Conservation (phyloP, 257 asterid genomes). For the Agastache rugosa region DNA sequence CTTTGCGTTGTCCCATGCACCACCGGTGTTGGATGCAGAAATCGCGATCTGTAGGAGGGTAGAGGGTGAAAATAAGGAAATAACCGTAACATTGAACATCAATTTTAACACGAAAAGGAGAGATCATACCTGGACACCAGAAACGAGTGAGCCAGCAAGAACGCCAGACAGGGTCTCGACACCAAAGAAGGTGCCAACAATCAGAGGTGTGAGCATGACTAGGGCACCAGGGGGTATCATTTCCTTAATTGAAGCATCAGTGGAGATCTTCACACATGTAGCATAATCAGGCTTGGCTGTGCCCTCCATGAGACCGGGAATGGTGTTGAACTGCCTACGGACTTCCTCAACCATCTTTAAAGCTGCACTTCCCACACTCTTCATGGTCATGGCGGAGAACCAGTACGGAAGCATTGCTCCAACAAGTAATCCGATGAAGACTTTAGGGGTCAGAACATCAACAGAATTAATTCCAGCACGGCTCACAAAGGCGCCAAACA, state of each 20-base stretch:
- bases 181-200: conserved; percentile 80
- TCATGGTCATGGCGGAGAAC: conserved; percentile 99
- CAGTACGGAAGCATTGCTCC: conserved; percentile 97
- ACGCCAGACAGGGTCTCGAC: conserved; percentile 96
- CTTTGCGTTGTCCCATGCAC: conserved; percentile 84
- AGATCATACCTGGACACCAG: conserved; percentile 84
- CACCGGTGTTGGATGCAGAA: conserved; percentile 79
- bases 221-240: conserved; percentile 95
- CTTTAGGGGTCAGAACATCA: conserved; percentile 84
- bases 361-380: conserved; percentile 94
- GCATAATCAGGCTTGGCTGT: conserved; percentile 80
- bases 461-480: conserved; percentile 76
- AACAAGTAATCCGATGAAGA: conserved; percentile 80
- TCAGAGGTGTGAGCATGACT: conserved; percentile 92
- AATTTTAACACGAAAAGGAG: neutral
- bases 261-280: conserved; percentile 85
- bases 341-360: conserved; percentile 96
- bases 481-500: conserved; percentile 91
- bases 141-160: conserved; percentile 91
- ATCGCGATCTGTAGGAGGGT: conserved; percentile 53
- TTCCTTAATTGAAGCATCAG: conserved; percentile 89
- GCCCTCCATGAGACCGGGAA: conserved; percentile 93
- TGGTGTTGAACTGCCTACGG: conserved; percentile 82
- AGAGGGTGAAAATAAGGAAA: neutral
- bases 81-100: neutral